Evolutionary conservation across 805 yeast species (phyloP).

Genomic region (Yamadazyma scolyti): DNA sequence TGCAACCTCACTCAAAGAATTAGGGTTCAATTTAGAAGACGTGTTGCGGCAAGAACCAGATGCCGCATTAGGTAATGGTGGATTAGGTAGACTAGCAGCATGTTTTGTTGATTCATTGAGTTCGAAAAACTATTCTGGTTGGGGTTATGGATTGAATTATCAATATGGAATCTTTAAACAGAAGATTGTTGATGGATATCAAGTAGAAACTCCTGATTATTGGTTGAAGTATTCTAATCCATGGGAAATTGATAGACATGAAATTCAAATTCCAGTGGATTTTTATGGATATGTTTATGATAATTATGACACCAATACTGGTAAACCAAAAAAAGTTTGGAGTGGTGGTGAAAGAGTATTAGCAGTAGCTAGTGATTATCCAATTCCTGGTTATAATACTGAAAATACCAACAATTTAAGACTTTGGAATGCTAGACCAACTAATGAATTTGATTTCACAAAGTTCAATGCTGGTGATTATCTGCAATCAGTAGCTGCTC

Average conservation of each 20-base stretch:
- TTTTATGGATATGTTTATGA: constrained; percentile 80
- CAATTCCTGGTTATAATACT: constrained; percentile 87
- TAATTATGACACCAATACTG: constrained; percentile 48
- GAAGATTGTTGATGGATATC: constrained; percentile 85
- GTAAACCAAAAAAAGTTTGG: constrained; percentile 65
- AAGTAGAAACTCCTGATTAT: constrained; percentile 91
- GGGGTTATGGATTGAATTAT: constrained; percentile 95
- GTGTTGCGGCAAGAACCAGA: constrained; percentile 84
- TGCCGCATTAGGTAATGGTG: constrained; percentile 95
- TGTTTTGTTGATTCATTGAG: constrained; percentile 89
- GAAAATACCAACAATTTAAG: constrained; percentile 82
- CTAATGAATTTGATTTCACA: constrained; percentile 85
- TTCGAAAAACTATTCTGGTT: constrained; percentile 83
- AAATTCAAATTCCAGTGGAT: constrained; percentile 85
- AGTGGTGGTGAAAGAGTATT: constrained; percentile 83
- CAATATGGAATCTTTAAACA: constrained; percentile 93
- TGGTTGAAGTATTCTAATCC: constrained; percentile 89
- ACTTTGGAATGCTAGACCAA: constrained; percentile 86
- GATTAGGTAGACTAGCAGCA: constrained; percentile 91
- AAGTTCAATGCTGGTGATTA: constrained; percentile 92
- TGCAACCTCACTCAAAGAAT: constrained; percentile 44
- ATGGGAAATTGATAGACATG: constrained; percentile 88
- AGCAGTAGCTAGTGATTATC: constrained; percentile 89
- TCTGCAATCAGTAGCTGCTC: constrained; percentile 74
- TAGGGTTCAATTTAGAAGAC: constrained; percentile 88